Percentiles rank a stretch among this genome's conserved stretches.
phyloP scores from a whole-genome alignment of 495 filamentous ascomycete genomes.

The Neurospora sp. region DNA sequence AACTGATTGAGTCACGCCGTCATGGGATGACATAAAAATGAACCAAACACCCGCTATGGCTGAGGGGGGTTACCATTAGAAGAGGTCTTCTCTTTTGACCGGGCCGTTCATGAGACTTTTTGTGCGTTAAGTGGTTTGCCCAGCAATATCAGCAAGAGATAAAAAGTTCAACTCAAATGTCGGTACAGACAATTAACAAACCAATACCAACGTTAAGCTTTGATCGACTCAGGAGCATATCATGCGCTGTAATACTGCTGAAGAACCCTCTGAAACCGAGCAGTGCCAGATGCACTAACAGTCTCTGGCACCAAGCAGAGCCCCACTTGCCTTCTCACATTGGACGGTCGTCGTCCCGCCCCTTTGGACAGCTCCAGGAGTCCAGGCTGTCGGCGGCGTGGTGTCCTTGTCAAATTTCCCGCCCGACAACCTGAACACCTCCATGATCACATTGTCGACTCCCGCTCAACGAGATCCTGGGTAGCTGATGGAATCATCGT shows the following conservation, averaged over 20 bases:
- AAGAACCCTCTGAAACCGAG: not conserved
- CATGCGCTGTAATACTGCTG: not conserved
- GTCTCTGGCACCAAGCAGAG: not conserved
- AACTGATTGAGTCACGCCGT: not conserved
- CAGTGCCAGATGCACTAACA: not conserved
- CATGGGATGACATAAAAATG: not conserved
- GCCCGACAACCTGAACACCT: not conserved
- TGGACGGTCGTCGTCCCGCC: not conserved
- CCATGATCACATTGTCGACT: not conserved
- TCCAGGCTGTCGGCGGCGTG: not conserved
- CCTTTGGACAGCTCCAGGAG: not conserved
- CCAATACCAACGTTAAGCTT: not conserved
- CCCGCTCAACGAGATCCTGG: not conserved
- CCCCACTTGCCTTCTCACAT: not conserved
- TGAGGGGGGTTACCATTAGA: not conserved
- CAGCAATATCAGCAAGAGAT: not conserved
- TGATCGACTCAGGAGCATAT: not conserved
- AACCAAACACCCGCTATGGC: not conserved
- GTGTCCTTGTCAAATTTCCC: not conserved
- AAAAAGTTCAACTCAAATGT: not conserved
- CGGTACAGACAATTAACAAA: not conserved
- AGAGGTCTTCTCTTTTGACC: not conserved
- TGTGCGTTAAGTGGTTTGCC: not conserved
- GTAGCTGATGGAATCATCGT: conserved; percentile 24
- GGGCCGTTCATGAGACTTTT: not conserved